Percentiles rank a stretch among this genome's conserved stretches.
Evolutionary conservation across 306 rosid species (phyloP).

Genomic region (Lathyrus oleraceus): DNA sequence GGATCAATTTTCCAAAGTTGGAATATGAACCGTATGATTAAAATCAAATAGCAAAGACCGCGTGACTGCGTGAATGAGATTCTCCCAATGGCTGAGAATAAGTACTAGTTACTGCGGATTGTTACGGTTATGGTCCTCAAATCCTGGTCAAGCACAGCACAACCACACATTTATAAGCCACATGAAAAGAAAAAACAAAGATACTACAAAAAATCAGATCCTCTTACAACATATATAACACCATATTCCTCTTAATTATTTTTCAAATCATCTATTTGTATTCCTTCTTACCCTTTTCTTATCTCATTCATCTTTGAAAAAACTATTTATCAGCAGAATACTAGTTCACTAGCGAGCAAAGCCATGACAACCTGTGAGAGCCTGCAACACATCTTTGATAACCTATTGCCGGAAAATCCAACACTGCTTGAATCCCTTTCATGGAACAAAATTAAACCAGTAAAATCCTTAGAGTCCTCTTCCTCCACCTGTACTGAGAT

Average conservation of each 20-base stretch:
- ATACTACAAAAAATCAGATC: constrained; percentile 21
- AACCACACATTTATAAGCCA: constrained; percentile 47
- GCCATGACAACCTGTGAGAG: constrained; percentile 78
- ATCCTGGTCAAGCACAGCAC: constrained; percentile 38
- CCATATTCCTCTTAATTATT: constrained; percentile 43
- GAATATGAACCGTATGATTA: neutral
- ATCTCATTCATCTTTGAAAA: constrained; percentile 35
- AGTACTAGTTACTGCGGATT: neutral
- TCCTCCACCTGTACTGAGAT: constrained; percentile 65
- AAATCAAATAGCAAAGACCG: neutral
- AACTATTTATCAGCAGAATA: neutral
- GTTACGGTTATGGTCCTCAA: constrained; percentile 43
- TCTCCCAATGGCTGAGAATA: neutral
- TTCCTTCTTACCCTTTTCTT: constrained; percentile 38
- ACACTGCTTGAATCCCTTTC: constrained; percentile 67
- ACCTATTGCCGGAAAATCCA: constrained; percentile 61
- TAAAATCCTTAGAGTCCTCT: constrained; percentile 36
- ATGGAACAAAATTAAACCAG: constrained; percentile 59
- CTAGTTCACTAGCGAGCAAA: constrained; percentile 28
- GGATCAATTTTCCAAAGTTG: neutral
- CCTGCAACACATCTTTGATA: constrained; percentile 72
- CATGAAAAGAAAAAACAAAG: constrained; percentile 3
- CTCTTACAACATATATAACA: constrained; percentile 46
- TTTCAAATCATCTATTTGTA: constrained; percentile 50
- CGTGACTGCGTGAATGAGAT: neutral